Conservation (phyloP, 2,329 filamentous ascomycete genomes). For the Monosporascus sp. region DNA sequence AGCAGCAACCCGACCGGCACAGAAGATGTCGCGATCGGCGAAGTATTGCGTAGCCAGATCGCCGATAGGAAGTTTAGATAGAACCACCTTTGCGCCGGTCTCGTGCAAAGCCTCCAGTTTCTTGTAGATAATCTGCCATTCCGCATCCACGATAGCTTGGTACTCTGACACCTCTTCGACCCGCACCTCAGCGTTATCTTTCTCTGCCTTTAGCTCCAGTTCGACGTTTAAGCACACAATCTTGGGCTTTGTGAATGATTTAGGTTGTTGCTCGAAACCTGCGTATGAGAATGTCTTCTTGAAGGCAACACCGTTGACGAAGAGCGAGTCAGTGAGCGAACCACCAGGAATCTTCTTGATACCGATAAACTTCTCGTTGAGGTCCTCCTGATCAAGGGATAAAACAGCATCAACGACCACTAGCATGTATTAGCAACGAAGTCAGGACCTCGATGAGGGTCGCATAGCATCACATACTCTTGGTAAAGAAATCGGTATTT, state of each 20-base stretch:
- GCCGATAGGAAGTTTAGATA: slow-evolving; percentile 95
- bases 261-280: slow-evolving; percentile 98
- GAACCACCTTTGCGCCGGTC: slow-evolving; percentile 93
- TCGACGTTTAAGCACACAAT: slow-evolving; percentile 98
- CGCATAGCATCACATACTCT: slow-evolving; percentile 57
- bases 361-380: slow-evolving; percentile 96
- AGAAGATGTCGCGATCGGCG: slow-evolving; percentile 97
- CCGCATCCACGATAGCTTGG: slow-evolving; percentile 97
- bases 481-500: slow-evolving; percentile 95
- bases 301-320: slow-evolving; percentile 97
- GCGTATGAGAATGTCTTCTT: slow-evolving; percentile 99
- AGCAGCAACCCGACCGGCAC: slow-evolving; percentile 82
- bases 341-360: slow-evolving; percentile 98
- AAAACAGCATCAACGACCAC: slow-evolving; percentile 98
- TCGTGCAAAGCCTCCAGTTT: slow-evolving; percentile 94
- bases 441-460: background rate
- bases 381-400: slow-evolving; percentile 89
- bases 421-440: slow-evolving; percentile 31
- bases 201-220: slow-evolving; percentile 96
- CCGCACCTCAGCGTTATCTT: slow-evolving; percentile 97
- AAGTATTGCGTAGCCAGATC: slow-evolving; percentile 98
- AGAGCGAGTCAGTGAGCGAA: slow-evolving; percentile 90
- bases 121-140: slow-evolving; percentile 99
- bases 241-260: slow-evolving; percentile 88
- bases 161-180: slow-evolving; percentile 99